Percentiles rank a stretch among this genome's conserved stretches.
phyloP scores from a whole-genome alignment of 2,329 filamentous ascomycete species.

The Gliomastix tumulicola region DNA sequence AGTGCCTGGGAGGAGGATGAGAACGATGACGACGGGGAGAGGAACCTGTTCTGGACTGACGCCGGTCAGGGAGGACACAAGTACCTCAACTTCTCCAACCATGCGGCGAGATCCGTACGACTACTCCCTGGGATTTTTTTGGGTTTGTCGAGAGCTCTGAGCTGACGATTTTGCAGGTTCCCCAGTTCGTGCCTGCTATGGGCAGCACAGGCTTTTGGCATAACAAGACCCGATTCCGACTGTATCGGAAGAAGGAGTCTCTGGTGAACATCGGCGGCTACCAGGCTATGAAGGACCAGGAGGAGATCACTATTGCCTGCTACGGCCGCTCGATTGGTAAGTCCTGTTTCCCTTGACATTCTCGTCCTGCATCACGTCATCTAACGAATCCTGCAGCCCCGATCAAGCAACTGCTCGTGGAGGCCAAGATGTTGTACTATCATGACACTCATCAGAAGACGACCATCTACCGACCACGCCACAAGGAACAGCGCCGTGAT shows the following conservation, averaged over 20 bases:
- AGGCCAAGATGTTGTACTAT: constrained; percentile 46
- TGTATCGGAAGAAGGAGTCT: constrained; percentile 38
- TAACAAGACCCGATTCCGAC: constrained; percentile 38
- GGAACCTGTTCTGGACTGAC: constrained; percentile 24
- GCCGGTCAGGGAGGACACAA: constrained; percentile 25
- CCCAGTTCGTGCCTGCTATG: constrained; percentile 46
- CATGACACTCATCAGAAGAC: constrained; percentile 48
- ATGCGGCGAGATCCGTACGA: constrained; percentile 42
- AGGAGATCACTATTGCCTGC: constrained; percentile 47
- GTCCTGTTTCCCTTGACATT: constrained; percentile 1
- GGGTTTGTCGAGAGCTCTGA: neutral
- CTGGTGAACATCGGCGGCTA: constrained; percentile 21
- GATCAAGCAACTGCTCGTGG: constrained; percentile 47
- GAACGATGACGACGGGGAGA: constrained; percentile 28
- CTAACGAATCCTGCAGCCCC: constrained; percentile 24
- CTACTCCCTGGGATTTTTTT: neutral
- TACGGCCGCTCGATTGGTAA: constrained; percentile 36
- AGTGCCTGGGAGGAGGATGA: constrained; percentile 51
- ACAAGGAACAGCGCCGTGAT: constrained; percentile 37
- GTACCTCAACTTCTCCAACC: constrained; percentile 54
- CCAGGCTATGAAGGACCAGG: constrained; percentile 40
- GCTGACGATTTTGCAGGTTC: constrained; percentile 25
- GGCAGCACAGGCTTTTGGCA: constrained; percentile 50
- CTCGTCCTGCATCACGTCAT: neutral
- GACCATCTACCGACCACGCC: constrained; percentile 46